Percentiles rank a stretch among this genome's conserved stretches.
These are phyloP conservation scores for Gypsophila paniculata DNA, from an alignment of 179 eudicot genomes.

Conservation along the genomic window DNA sequence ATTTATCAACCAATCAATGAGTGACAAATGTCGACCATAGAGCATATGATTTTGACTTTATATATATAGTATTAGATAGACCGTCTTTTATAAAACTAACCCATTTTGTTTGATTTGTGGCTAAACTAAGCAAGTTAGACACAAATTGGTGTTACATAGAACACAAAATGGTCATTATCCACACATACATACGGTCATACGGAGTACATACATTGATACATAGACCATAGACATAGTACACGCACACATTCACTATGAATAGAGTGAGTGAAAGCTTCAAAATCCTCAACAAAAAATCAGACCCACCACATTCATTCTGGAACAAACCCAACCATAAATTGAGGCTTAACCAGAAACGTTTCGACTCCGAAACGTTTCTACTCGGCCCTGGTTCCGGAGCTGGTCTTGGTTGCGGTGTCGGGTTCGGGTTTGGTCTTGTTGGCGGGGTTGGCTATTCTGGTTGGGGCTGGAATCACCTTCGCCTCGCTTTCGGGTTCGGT, in stretches of 20 bases:
- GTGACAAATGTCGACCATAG: no score
- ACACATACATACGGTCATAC: no score
- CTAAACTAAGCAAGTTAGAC: no score
- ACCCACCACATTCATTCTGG: conserved; percentile 35
- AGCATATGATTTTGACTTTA: no score
- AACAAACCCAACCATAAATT: conserved; percentile 27
- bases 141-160: no score
- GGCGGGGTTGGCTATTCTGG: conserved; percentile 54
- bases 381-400: conserved; percentile 59
- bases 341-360: conserved; percentile 27
- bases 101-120: no score
- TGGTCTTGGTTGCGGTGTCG: conserved; percentile 63
- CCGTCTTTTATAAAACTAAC: no score
- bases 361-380: conserved; percentile 24
- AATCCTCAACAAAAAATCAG: conserved; percentile 26
- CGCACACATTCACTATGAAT: conserved; percentile 31
- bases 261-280: conserved; percentile 21
- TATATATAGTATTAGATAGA: no score
- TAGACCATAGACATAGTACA: no score
- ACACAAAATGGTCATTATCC: no score
- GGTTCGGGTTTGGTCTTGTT: conserved; percentile 49
- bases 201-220: no score
- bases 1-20: no score
- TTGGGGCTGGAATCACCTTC: conserved; percentile 53
- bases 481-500: conserved; percentile 54